Conservation (phyloP, 1,284 basidiomycete species). For the Pyrrhoderma noxium region DNA sequence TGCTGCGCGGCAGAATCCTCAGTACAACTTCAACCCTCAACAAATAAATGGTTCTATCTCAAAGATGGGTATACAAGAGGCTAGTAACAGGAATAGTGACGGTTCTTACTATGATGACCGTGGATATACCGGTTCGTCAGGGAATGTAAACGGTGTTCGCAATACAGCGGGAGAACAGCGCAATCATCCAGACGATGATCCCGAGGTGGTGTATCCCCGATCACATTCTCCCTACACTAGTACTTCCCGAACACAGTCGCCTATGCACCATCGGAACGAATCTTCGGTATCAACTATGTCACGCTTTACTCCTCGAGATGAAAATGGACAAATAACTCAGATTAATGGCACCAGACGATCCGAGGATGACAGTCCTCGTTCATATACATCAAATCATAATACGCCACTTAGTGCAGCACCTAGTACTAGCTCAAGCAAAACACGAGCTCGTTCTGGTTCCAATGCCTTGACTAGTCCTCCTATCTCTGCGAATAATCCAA, state of each 20-base stretch:
- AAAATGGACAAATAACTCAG: neutral
- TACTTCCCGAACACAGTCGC: slow-evolving; percentile 13
- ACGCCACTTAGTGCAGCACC: slow-evolving; percentile 22
- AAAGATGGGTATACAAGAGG: slow-evolving; percentile 35
- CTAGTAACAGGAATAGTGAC: slow-evolving; percentile 38
- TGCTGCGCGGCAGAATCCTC: slow-evolving; percentile 25
- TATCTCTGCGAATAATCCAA: slow-evolving; percentile 68
- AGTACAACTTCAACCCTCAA: slow-evolving; percentile 17
- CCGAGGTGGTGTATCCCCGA: slow-evolving; percentile 8
- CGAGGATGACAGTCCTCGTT: slow-evolving; percentile 14
- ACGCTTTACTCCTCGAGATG: slow-evolving; percentile 5
- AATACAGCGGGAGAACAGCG: neutral
- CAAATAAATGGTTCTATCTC: slow-evolving; percentile 42
- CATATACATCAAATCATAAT: slow-evolving; percentile 23
- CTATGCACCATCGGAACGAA: slow-evolving; percentile 2
- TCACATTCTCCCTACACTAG: slow-evolving; percentile 8
- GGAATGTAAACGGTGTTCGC: neutral
- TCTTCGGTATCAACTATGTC: slow-evolving; percentile 10
- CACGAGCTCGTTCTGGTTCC: slow-evolving; percentile 28
- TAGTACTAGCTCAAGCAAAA: slow-evolving; percentile 6
- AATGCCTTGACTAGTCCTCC: slow-evolving; percentile 53
- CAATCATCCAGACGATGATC: neutral
- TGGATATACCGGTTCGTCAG: slow-evolving; percentile 29
- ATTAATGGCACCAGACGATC: neutral
- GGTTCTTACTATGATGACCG: slow-evolving; percentile 56